Conservation (phyloP, 2,329 filamentous ascomycete species). For the Beauveria pseudobassiana region DNA sequence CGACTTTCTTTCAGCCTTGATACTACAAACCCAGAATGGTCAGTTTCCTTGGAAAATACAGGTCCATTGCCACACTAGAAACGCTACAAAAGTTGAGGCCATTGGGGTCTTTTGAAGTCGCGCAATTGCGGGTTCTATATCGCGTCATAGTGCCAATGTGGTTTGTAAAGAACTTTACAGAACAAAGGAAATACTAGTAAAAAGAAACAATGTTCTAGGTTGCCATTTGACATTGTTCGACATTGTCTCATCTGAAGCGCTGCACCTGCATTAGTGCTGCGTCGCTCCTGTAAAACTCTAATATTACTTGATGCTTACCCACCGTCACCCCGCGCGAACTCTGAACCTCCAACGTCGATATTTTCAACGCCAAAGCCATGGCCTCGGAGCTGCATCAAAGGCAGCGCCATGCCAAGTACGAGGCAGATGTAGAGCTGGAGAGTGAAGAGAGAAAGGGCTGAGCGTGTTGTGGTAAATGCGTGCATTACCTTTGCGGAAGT, state of each 20-base stretch:
- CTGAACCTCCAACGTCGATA: background rate
- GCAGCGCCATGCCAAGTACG: background rate
- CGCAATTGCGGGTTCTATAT: background rate
- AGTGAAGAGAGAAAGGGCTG: background rate
- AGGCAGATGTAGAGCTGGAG: background rate
- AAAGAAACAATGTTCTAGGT: too few species aligned
- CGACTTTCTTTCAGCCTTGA: too few species aligned
- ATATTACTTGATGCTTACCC: too few species aligned
- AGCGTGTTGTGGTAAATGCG: background rate
- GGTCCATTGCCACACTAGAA: too few species aligned
- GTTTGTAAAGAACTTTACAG: too few species aligned
- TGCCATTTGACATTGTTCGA: too few species aligned
- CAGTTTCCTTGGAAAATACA: too few species aligned
- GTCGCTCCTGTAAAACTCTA: background rate
- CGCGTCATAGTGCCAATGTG: too few species aligned
- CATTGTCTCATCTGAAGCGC: background rate
- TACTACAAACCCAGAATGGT: too few species aligned
- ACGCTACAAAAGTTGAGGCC: too few species aligned
- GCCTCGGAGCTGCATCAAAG: background rate
- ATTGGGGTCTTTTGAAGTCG: too few species aligned
- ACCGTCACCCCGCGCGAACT: background rate
- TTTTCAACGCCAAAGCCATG: background rate
- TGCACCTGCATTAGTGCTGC: background rate
- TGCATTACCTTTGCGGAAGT: background rate
- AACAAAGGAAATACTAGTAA: too few species aligned